These are phyloP conservation scores for Styphnolobium japonicum DNA, from an alignment of 306 rosid genomes.

Conservation along the genomic window DNA sequence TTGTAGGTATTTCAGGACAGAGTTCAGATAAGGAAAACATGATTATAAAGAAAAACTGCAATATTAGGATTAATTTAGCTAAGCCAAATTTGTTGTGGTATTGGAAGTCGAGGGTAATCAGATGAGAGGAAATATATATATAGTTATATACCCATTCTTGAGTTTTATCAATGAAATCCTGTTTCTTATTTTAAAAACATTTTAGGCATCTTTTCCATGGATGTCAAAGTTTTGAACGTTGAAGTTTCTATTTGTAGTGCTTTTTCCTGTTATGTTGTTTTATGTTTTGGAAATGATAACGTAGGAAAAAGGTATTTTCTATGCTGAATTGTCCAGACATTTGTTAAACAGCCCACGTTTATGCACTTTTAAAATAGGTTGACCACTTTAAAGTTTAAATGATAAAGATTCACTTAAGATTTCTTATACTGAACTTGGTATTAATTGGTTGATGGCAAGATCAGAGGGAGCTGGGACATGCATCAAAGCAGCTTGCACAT, in stretches of 20 bases:
- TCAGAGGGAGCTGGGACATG: conserved; percentile 74
- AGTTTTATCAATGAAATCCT: not conserved
- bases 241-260: not conserved
- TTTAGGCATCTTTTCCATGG: not conserved
- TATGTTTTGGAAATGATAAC: not conserved
- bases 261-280: not conserved
- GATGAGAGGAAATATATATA: not conserved
- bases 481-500: conserved; percentile 50
- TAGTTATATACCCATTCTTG: not conserved
- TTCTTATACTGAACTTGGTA: conserved; percentile 23
- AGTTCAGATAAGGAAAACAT: not conserved
- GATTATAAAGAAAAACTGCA: not conserved
- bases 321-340: not conserved
- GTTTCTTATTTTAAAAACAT: not conserved
- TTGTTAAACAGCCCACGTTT: not conserved
- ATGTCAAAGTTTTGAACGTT: not conserved
- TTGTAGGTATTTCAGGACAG: not conserved
- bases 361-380: conserved; percentile 9
- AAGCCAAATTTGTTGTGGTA: not conserved
- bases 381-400: not conserved
- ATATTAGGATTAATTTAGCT: not conserved
- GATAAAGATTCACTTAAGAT: not conserved
- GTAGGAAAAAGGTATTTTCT: not conserved
- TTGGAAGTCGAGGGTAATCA: not conserved
- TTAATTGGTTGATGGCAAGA: conserved; percentile 31